phyloP scores from a whole-genome alignment of 1,284 basidiomycete genomes.

The Tilletia indica region DNA sequence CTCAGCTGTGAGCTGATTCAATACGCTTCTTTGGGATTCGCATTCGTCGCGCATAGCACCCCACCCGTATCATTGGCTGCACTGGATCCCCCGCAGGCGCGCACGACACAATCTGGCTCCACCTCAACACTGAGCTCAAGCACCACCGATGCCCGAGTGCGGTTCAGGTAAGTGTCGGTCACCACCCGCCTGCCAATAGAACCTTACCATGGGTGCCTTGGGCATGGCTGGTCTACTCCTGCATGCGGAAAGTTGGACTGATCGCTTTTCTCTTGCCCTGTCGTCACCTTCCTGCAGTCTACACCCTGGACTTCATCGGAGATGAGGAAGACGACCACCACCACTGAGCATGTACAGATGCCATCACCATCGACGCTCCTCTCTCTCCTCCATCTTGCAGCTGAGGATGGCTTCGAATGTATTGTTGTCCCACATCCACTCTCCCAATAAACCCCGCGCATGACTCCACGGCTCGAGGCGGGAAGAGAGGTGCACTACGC shows the following conservation, averaged over 20 bases:
- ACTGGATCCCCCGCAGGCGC: conserved; percentile 53
- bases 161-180: conserved; percentile 52
- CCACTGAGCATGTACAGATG: conserved; percentile 7
- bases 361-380: conserved; percentile 8
- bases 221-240: too few relatives aligned
- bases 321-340: conserved; percentile 10
- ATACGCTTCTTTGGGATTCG: neutral
- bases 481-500: too few relatives aligned
- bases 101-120: conserved; percentile 54
- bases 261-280: too few relatives aligned
- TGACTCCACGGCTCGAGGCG: too few relatives aligned
- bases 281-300: conserved; percentile 4
- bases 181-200: neutral
- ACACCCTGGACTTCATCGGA: conserved; percentile 21
- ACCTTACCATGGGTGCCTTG: too few relatives aligned
- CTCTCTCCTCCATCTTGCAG: too few relatives aligned
- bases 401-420: too few relatives aligned
- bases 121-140: conserved; percentile 45
- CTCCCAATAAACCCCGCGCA: too few relatives aligned
- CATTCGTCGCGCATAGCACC: neutral
- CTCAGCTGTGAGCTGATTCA: too few relatives aligned
- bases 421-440: too few relatives aligned
- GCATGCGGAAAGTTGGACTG: too few relatives aligned
- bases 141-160: conserved; percentile 53
- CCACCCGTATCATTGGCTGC: conserved; percentile 49